Conservation (phyloP, 1,284 basidiomycete genomes). For the Vanrija pseudolonga region DNA sequence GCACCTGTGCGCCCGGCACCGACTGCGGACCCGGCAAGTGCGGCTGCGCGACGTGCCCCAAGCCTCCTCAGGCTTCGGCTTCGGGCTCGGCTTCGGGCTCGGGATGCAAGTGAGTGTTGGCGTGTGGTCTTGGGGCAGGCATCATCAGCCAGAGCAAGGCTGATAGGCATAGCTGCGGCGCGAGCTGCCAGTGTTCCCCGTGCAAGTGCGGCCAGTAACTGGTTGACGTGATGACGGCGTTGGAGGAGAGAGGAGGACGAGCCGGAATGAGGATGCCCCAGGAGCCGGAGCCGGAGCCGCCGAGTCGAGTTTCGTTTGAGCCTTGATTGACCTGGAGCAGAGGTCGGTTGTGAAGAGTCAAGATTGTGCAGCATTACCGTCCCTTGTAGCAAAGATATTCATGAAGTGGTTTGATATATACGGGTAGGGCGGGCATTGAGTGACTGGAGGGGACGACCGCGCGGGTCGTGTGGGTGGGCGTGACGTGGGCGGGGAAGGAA, state of each 20-base stretch:
- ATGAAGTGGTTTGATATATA: neutral
- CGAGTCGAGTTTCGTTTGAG: neutral
- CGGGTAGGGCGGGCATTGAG: no score
- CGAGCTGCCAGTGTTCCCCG: constrained; percentile 22
- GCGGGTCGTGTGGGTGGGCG: neutral
- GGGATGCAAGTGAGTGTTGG: neutral
- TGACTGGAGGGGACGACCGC: neutral
- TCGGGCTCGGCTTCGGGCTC: neutral
- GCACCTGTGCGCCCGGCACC: constrained; percentile 10
- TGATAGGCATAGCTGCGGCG: constrained; percentile 13
- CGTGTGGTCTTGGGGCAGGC: neutral
- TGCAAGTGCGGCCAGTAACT: constrained; percentile 19
- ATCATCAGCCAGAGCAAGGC: neutral
- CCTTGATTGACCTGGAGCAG: no score
- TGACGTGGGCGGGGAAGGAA: no score
- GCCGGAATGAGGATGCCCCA: neutral
- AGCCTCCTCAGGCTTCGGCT: neutral
- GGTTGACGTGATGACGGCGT: neutral
- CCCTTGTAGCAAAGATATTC: neutral
- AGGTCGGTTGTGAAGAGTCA: neutral
- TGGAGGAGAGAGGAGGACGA: neutral
- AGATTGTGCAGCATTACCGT: neutral
- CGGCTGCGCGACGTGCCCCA: constrained; percentile 13
- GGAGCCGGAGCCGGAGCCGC: no score
- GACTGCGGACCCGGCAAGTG: constrained; percentile 14